Base-by-base conservation (phyloP, 1,139 yeast genomes). In the Saccharomycopsis phalli region DNA sequence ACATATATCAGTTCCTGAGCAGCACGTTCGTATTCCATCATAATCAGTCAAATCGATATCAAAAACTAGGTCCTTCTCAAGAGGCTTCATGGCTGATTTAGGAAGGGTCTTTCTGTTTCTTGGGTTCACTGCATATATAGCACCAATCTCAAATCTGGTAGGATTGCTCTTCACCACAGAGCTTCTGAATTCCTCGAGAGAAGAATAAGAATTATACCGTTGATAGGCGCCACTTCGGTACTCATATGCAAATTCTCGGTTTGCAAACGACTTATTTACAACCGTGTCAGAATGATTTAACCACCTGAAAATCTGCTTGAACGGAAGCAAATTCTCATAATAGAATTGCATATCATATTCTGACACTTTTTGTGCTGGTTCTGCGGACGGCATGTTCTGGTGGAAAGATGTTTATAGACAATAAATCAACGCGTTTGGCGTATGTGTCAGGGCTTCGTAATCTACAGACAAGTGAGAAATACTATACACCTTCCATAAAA, bases 41-140 rank as follows among this genome's bases (percentile, higher is more conserved):
- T 91, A 91, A 65, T 93, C 98, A 13, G 96, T 93, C 66, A 91
- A 74, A 77, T 91, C 99, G 51, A 91, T 91, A 76, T 91, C 99
- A 51, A 91, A 82, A 6, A 88, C 95, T 48, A 91, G 67, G 57
- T 91, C 99, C 57, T 91, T 91, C 50, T 76, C 68, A 26, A 81
- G 54, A 0, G 98, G 93, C 52, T 77, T 78, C 75, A 87, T 74
- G 19, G 87, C 82, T 35, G 71, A 71, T 52, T 84, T 84, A 18
- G 94, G 76, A n/a, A 86, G 65, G 10, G 76, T 67, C 53, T 84
- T 88, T 37, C 95, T 69, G 48, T 87, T 87, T 41, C 75, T 76
- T 8, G 98, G 98, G 50, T 84, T 84, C 16, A 82, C 78, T 2
- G 86, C 71, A 54, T 88, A 91, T 3, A 87, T 80, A 0, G 98